These are phyloP conservation scores for Phalaenopsis equestris DNA, from an alignment of 106 monocot species.

Conservation along the genomic window DNA sequence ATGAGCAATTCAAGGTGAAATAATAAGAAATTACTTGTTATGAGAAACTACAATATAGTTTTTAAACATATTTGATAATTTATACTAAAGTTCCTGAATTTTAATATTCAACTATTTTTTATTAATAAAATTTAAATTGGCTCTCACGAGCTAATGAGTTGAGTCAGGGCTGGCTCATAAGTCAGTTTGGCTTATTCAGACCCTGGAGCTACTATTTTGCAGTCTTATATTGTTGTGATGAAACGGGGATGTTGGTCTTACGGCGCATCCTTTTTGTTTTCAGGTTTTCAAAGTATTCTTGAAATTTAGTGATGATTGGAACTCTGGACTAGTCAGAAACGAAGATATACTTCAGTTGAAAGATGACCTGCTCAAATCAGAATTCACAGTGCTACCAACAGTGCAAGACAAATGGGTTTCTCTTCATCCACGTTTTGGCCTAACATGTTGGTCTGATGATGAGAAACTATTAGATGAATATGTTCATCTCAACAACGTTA, in stretches of 20 bases:
- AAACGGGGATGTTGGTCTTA: background rate
- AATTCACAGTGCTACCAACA: conserved; percentile 48
- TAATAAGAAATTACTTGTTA: too few species aligned
- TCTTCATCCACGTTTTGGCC: conserved; percentile 41
- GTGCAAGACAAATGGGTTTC: conserved; percentile 57
- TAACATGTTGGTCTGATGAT: conserved; percentile 57
- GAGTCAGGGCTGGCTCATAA: too few species aligned
- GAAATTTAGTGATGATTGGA: conserved; percentile 47
- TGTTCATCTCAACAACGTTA: conserved; percentile 18
- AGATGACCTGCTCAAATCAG: conserved; percentile 26
- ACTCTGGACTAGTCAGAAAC: conserved; percentile 21
- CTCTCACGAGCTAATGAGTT: too few species aligned
- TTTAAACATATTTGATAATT: too few species aligned
- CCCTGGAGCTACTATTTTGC: background rate
- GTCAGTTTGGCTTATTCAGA: too few species aligned
- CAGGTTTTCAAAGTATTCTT: conserved; percentile 43
- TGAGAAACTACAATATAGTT: too few species aligned
- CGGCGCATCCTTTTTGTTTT: background rate
- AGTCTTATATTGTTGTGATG: background rate
- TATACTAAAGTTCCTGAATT: too few species aligned
- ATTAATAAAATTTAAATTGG: too few species aligned
- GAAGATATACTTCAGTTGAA: conserved; percentile 35
- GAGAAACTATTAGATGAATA: conserved; percentile 32
- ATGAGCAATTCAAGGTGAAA: too few species aligned
- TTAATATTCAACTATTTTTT: too few species aligned